Conservation (phyloP, 2,329 filamentous ascomycete genomes). For the Colletotrichum brevisporum region DNA sequence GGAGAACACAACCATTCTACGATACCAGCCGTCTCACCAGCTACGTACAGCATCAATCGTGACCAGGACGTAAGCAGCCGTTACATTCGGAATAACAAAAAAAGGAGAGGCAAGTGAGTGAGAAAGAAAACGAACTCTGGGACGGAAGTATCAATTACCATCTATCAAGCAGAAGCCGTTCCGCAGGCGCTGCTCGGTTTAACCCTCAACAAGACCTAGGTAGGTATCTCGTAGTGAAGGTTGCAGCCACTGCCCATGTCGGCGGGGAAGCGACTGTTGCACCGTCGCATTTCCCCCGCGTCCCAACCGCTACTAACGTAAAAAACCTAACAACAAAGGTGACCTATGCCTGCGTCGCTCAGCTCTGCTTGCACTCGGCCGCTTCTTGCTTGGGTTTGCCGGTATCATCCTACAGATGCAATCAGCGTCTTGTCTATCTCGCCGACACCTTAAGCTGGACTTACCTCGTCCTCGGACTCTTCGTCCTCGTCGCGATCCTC, state of each 20-base stretch:
- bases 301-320: slow-evolving; percentile 16
- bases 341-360: slow-evolving; percentile 59
- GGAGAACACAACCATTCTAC: slow-evolving; percentile 29
- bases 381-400: slow-evolving; percentile 95
- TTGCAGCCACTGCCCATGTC: slow-evolving; percentile 14
- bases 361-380: slow-evolving; percentile 97
- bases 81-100: slow-evolving; percentile 25
- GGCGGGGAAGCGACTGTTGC: slow-evolving; percentile 24
- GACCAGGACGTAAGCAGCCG: slow-evolving; percentile 31
- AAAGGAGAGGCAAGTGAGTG: not conserved
- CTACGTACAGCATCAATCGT: slow-evolving; percentile 38
- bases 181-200: slow-evolving; percentile 17
- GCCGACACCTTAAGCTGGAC: slow-evolving; percentile 43
- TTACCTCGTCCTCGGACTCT: slow-evolving; percentile 83
- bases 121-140: not conserved
- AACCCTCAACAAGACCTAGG: slow-evolving; percentile 16
- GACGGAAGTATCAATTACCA: slow-evolving; percentile 40
- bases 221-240: not conserved
- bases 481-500: slow-evolving; percentile 88
- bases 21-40: slow-evolving; percentile 27
- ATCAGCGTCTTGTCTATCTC: slow-evolving; percentile 36
- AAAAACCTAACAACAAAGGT: slow-evolving; percentile 42
- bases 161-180: slow-evolving; percentile 37
- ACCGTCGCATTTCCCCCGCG: slow-evolving; percentile 19
- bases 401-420: slow-evolving; percentile 77